These are phyloP conservation scores for Physcomitrellopsis africana DNA, from an alignment of 225 moss, liverwort and hornwort genomes.

Conservation along the genomic window DNA sequence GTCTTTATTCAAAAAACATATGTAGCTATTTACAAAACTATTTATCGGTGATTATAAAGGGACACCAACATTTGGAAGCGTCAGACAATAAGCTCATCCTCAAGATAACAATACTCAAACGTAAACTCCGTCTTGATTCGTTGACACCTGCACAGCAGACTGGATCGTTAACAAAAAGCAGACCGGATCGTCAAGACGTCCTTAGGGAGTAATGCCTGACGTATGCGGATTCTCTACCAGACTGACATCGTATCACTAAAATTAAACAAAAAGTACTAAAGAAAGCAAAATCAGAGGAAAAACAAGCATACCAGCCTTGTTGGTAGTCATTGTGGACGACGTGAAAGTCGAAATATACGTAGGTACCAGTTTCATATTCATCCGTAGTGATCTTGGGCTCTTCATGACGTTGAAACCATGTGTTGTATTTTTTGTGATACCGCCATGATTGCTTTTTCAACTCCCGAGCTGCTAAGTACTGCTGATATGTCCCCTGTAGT, in stretches of 20 bases:
- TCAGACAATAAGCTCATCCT: constrained; percentile 71
- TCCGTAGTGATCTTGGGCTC: constrained; percentile 98
- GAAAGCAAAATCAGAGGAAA: constrained; percentile 15
- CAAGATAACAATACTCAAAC: constrained; percentile 69
- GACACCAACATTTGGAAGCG: constrained; percentile 25
- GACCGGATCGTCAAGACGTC: constrained; percentile 1
- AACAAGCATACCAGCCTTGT: constrained; percentile 84
- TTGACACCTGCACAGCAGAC: constrained; percentile 59
- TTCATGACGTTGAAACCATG: constrained; percentile 98
- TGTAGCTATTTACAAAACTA: constrained; percentile 56
- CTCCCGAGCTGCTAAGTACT: constrained; percentile 94
- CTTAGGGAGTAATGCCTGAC: constrained; percentile 4
- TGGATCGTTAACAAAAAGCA: constrained; percentile 4
- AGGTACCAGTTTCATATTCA: constrained; percentile 94
- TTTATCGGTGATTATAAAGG: constrained; percentile 32
- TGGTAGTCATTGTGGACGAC: constrained; percentile 93
- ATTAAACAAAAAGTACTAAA: background rate
- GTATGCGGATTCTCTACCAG: constrained; percentile 5
- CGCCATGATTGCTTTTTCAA: constrained; percentile 98
- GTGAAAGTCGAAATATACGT: constrained; percentile 98
- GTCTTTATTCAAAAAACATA: constrained; percentile 49
- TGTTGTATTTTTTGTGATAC: constrained; percentile 96
- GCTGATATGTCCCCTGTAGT: constrained; percentile 94
- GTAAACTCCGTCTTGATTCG: constrained; percentile 70
- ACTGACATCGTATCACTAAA: background rate